Conservation (phyloP, 192 early-diverging fungal genomes). For the Podila horticola region DNA sequence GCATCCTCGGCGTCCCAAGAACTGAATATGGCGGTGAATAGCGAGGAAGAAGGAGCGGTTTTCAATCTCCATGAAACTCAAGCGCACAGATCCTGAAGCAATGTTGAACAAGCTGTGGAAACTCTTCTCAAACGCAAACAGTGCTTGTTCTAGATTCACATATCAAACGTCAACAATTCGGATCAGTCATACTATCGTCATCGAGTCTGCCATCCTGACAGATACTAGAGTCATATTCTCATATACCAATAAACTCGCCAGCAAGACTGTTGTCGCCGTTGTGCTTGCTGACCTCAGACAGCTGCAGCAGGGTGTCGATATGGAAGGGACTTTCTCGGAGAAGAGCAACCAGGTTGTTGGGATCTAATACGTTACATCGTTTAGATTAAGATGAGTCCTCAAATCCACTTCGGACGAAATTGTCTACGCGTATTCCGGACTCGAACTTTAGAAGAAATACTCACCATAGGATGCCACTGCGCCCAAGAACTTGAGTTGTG, state of each 20-base stretch:
- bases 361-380: conserved; percentile 56
- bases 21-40: conserved; percentile 86
- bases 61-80: conserved; percentile 79
- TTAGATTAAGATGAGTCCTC: background rate
- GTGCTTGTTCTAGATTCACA: conserved; percentile 70
- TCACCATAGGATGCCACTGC: conserved; percentile 73
- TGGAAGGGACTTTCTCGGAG: conserved; percentile 87
- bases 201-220: background rate
- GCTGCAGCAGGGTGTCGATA: conserved; percentile 84
- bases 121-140: conserved; percentile 87
- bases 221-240: background rate
- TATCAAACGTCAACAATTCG: background rate
- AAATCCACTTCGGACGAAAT: background rate
- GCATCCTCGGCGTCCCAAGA: conserved; percentile 86
- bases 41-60: conserved; percentile 88
- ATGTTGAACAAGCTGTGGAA: conserved; percentile 85
- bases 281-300: conserved; percentile 88
- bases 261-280: conserved; percentile 84
- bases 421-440: background rate
- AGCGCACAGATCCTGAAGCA: conserved; percentile 67
- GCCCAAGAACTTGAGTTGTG: conserved; percentile 79
- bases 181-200: background rate
- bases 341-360: conserved; percentile 74
- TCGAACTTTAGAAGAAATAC: background rate
- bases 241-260: conserved; percentile 79